Base-by-base conservation (phyloP, 1,284 basidiomycete species). In the Sporisorium sorghi region DNA sequence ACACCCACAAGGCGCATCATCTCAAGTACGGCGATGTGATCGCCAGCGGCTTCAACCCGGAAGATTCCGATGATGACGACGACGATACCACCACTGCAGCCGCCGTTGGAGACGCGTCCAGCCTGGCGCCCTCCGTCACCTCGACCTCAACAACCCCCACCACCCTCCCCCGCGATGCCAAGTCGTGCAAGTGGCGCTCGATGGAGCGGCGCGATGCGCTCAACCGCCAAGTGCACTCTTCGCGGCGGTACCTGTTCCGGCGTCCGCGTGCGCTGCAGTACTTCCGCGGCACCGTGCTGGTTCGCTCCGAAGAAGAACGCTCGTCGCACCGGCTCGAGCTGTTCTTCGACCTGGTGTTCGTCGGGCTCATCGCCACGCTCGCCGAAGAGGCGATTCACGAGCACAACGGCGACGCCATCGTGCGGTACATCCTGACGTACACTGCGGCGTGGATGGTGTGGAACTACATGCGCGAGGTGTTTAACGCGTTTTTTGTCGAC, bases 271-370 rank as follows among this genome's bases (percentile, higher is more conserved):
- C 79, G 6, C 59, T 79, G n/a, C 79, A 80, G 60, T 79, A 80
- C 61, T 80, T 80, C 37, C 69, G 79, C 17, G 79, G 77, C 28
- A 58, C 54, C 33, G 51, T 60, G 9, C 61, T 81, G 24, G 73
- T 81, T 15, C 58, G 78, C 10, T 72, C 67, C 2, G 62, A 77
- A 5, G 78, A 73, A 12, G 79, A 81, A 49, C 61, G 79, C 5
- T 69, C 69, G 7, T 68, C 62, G 4, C 72, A 67, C 19, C 64
- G 79, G 0, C 52, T 78, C 15, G 78, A 80, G 46, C 58, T 80
- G 17, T 80, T 80, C 55, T 80, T 80, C 43, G 79, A 80, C 33
- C 60, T 80, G 12, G 71, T 74, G 1, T 80, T 81, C 21, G 79
- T 81, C 44, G 79, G 79, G 6, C 60, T 81, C 23, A 78, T 81